phyloP scores from a whole-genome alignment of 1,284 basidiomycete species.

The Heterobasidion parviporum region DNA sequence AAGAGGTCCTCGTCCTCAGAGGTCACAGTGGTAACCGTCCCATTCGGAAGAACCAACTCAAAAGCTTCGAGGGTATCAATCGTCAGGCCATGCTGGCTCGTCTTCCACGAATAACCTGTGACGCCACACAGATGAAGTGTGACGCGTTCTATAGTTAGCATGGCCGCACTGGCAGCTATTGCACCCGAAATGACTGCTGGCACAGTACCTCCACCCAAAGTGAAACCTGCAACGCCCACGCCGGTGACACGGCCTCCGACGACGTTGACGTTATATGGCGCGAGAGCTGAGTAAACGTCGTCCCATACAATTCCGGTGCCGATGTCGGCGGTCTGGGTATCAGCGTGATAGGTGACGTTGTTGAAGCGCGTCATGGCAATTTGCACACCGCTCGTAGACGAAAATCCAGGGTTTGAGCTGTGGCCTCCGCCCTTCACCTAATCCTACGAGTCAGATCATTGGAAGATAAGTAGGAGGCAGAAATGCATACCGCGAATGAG shows the following conservation, averaged over 20 bases:
- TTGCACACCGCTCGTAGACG: slow-evolving; percentile 22
- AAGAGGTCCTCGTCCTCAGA: slow-evolving; percentile 6
- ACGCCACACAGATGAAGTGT: too few relatives aligned
- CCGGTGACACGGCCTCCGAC: slow-evolving; percentile 20
- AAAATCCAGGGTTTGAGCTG: slow-evolving; percentile 16
- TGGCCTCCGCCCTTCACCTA: slow-evolving; percentile 12
- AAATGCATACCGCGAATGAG: slow-evolving; percentile 4
- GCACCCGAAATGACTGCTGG: neutral
- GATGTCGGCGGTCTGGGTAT: slow-evolving; percentile 11
- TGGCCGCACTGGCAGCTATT: neutral
- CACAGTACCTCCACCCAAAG: slow-evolving; percentile 13
- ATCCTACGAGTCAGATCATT: neutral
- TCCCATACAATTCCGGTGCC: slow-evolving; percentile 22
- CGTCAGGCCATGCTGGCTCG: slow-evolving; percentile 13
- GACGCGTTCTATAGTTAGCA: too few relatives aligned
- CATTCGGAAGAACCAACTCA: slow-evolving; percentile 15
- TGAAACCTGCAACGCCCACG: slow-evolving; percentile 19
- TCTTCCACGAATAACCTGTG: slow-evolving; percentile 15
- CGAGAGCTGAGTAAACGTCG: slow-evolving; percentile 18
- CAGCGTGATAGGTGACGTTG: slow-evolving; percentile 9
- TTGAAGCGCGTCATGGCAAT: slow-evolving; percentile 19
- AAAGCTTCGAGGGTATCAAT: slow-evolving; percentile 13
- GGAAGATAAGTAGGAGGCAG: neutral
- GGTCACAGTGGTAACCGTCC: slow-evolving; percentile 12
- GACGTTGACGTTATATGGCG: slow-evolving; percentile 15